Evolutionary conservation across 805 yeast genomes (phyloP).

Genomic region (Yarrowia sp.): DNA sequence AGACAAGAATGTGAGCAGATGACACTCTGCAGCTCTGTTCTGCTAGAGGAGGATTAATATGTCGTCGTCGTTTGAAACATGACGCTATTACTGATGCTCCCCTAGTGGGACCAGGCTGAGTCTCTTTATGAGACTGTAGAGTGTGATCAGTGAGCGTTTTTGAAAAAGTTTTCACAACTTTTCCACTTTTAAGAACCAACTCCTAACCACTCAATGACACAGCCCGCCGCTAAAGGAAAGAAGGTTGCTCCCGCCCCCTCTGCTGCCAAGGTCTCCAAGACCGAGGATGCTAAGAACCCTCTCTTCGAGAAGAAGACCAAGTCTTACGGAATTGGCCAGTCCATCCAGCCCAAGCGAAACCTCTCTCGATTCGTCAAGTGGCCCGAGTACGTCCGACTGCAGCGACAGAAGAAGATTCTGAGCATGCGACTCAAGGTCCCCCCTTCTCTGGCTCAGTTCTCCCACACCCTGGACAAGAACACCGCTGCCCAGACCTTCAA

Average conservation of each 20-base stretch:
- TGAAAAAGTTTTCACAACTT: conserved; percentile 4
- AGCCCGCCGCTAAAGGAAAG: conserved; percentile 53
- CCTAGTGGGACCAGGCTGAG: conserved; percentile 39
- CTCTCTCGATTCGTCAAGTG: conserved; percentile 97
- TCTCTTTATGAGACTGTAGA: conserved; percentile 48
- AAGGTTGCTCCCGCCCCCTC: conserved; percentile 99
- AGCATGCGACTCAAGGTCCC: conserved; percentile 97
- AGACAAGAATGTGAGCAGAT: conserved; percentile 13
- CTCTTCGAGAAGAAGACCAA: conserved; percentile 87
- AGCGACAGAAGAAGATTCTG: conserved; percentile 98
- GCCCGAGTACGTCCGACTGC: conserved; percentile 98
- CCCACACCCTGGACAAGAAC: conserved; percentile 96
- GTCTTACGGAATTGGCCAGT: conserved; percentile 96
- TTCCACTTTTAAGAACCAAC: conserved; percentile 21
- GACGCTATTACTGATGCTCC: conserved; percentile 26
- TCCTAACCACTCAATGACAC: conserved; percentile 47
- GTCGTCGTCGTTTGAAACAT: too few species aligned
- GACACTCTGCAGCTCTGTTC: conserved; percentile 35
- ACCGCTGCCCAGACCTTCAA: conserved; percentile 97
- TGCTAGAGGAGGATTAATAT: conserved; percentile 38
- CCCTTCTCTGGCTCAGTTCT: conserved; percentile 97
- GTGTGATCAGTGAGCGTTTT: conserved; percentile 42
- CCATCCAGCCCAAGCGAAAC: conserved; percentile 94
- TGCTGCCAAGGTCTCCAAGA: conserved; percentile 62
- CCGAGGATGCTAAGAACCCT: conserved; percentile 67